Percentiles rank a stretch among this genome's conserved stretches.
phyloP scores from a whole-genome alignment of 1,139 yeast species.

The Taphrina confusa region DNA sequence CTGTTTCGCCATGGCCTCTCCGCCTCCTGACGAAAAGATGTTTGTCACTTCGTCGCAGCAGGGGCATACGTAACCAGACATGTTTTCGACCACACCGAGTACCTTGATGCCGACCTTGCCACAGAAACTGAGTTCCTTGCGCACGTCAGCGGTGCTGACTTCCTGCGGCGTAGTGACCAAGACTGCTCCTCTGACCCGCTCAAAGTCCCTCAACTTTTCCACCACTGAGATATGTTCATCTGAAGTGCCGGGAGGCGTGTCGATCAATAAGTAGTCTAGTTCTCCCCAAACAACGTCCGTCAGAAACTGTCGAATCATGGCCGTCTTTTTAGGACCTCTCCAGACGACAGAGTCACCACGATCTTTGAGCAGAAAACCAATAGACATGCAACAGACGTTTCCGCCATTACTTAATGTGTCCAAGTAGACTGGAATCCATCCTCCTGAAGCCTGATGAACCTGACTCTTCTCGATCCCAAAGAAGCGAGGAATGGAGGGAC shows the following conservation, averaged over 20 bases:
- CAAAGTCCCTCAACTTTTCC: conserved; percentile 60
- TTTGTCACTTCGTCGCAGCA: conserved; percentile 83
- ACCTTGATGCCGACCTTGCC: conserved; percentile 76
- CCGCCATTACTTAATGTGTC: conserved; percentile 43
- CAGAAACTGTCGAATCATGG: conserved; percentile 92
- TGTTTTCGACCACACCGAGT: conserved; percentile 88
- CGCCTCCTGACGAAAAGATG: conserved; percentile 95
- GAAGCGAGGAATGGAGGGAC: conserved; percentile 96
- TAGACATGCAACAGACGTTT: conserved; percentile 64
- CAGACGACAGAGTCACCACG: conserved; percentile 92
- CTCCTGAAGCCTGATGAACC: conserved; percentile 76
- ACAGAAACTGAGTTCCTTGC: conserved; percentile 91
- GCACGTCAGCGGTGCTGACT: conserved; percentile 88
- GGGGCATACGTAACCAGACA: conserved; percentile 97
- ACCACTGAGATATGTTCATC: conserved; percentile 98
- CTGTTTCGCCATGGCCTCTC: conserved; percentile 63
- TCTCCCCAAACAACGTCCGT: conserved; percentile 90
- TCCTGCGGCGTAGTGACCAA: conserved; percentile 96
- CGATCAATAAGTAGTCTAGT: conserved; percentile 78
- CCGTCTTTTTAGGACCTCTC: conserved; percentile 98
- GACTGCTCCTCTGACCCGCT: conserved; percentile 62
- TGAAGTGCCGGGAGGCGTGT: conserved; percentile 98
- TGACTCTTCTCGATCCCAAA: conserved; percentile 82
- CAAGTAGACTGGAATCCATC: conserved; percentile 86
- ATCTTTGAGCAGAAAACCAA: conserved; percentile 83